Base-by-base conservation (phyloP, 805 yeast genomes). In the Cyberlindnera euphorbiiphila region DNA sequence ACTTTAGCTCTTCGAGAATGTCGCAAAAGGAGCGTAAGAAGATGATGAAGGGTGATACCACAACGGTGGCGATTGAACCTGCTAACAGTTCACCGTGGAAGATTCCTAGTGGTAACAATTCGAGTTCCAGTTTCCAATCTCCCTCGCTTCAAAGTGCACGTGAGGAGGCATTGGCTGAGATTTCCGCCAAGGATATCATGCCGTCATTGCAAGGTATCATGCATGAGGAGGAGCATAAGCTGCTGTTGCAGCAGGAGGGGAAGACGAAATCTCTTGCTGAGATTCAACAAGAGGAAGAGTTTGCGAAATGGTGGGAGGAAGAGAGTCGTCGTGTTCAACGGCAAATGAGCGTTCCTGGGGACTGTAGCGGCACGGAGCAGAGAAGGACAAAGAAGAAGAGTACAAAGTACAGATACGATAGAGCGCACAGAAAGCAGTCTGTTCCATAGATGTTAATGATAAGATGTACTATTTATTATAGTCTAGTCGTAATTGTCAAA, bases 271-370 rank as follows among this genome's bases (percentile, higher is more conserved):
- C 85, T 2, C 58, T 85, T 29, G 78, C 74, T 31, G 95, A 88
- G 41, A 72, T 83, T 31, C 81, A 80, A 53, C 81, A 80, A 47
- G 96, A 88, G 46, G 85, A 85, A 52, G 87, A 81, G 53, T 88
- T 88, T 64, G 88, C 81, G 20, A 71, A 65, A 42, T 88, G 96
- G 96, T 88, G 95, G 89, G 82, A 75, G 25, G 78, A 75, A 46
- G 96, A 88, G 53, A 71, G 86, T 37, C 66, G 67, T n/a, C 66
- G 72, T 35, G 82, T 81, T 7, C 91, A 82, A 54, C 53, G 52
- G 18, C 64, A 64, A 38, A 47, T 63, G 50, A 47, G 23, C 25
- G 38, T 28, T 10, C 29, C 25, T 16, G 29, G 23, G 25, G 16
- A 13, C 14, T 17, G 17, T 30, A 5, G 12, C 15, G 32, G 6